A percentile compares a stretch with the other conserved stretches of the same genome.
These are phyloP conservation scores for Podila clonocystis DNA, from an alignment of 192 early-diverging fungal genomes.

Conservation along the genomic window DNA sequence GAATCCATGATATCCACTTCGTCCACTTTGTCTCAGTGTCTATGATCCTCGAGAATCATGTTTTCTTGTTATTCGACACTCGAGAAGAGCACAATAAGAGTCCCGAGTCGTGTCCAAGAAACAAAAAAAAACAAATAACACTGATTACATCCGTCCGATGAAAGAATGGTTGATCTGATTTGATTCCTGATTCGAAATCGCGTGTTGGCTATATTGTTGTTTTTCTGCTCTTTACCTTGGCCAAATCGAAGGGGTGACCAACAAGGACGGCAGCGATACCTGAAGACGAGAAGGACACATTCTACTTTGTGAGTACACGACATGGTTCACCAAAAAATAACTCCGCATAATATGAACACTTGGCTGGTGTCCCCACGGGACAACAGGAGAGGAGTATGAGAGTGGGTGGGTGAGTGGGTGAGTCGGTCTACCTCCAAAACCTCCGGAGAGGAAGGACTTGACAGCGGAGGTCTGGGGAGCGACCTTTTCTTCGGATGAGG, in stretches of 20 bases:
- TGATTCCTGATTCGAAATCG: not conserved
- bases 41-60: too few species aligned
- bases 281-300: not conserved
- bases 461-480: slow-evolving; percentile 57
- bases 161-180: not conserved
- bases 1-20: too few species aligned
- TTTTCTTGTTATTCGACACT: too few species aligned
- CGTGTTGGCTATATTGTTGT: not conserved
- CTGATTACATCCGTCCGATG: too few species aligned
- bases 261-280: slow-evolving; percentile 34
- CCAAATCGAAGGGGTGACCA: slow-evolving; percentile 87
- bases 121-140: too few species aligned
- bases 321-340: too few species aligned
- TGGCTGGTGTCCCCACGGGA: too few species aligned
- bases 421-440: slow-evolving; percentile 83
- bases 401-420: slow-evolving; percentile 20
- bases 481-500: slow-evolving; percentile 31
- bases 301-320: too few species aligned
- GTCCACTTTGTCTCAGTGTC: too few species aligned
- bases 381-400: not conserved
- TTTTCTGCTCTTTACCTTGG: slow-evolving; percentile 66
- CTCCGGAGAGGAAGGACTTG: slow-evolving; percentile 94
- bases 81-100: too few species aligned
- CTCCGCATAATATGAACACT: too few species aligned
- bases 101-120: too few species aligned